Evolutionary conservation across 257 asterid genomes (phyloP).

Genomic region (Cordia subcordata): DNA sequence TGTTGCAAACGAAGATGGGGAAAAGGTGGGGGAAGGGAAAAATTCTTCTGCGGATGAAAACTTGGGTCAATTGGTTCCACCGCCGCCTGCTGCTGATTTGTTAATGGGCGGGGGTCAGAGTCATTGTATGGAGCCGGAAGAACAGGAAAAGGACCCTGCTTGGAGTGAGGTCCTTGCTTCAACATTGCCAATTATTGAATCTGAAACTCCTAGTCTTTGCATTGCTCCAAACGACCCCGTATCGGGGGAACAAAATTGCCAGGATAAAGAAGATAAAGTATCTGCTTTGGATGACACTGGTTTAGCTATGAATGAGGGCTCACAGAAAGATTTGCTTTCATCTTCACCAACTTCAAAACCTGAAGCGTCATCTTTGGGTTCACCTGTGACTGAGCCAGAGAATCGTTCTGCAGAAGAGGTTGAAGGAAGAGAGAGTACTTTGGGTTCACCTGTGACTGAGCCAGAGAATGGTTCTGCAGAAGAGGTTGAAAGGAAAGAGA

Average conservation of each 20-base stretch:
- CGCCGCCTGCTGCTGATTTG: not conserved
- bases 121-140: no score
- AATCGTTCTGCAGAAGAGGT: conserved; percentile 17
- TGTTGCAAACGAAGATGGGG: conserved; percentile 12
- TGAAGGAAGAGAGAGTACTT: conserved; percentile 2
- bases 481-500: conserved; percentile 4
- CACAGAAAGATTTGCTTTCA: conserved; percentile 2
- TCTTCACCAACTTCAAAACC: not conserved
- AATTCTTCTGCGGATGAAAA: not conserved
- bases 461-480: conserved; percentile 17
- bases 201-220: conserved; percentile 16
- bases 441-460: conserved; percentile 12
- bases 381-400: conserved; percentile 15
- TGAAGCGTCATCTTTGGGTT: conserved; percentile 12
- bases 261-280: not conserved
- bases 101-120: no score
- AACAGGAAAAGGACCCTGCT: not conserved
- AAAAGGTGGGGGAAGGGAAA: conserved; percentile 1
- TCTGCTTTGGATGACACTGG: not conserved
- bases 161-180: not conserved
- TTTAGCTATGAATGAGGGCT: not conserved
- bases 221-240: conserved; percentile 4
- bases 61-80: conserved; percentile 14
- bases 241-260: not conserved
- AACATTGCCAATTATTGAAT: not conserved